These are phyloP conservation scores for Kwoniella europaea DNA, from an alignment of 768 basidiomycete genomes.

Conservation along the genomic window DNA sequence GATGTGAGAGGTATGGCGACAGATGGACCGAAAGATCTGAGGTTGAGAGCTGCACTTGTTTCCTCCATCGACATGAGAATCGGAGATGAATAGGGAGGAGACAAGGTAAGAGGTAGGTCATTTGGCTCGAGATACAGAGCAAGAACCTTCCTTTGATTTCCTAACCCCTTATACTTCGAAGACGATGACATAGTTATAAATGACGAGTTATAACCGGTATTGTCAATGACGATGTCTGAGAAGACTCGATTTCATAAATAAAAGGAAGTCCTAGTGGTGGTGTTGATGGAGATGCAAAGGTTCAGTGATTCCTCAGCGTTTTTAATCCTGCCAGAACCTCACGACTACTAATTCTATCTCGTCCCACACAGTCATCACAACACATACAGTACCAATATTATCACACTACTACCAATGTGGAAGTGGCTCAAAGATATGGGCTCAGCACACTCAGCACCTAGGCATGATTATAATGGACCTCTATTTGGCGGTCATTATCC, in stretches of 20 bases:
- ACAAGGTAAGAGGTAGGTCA: not conserved
- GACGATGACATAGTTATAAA: not conserved
- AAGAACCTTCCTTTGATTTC: not conserved
- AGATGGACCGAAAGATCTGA: no score
- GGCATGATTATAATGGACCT: slow-evolving; percentile 29
- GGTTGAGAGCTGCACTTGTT: no score
- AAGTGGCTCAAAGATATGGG: slow-evolving; percentile 10
- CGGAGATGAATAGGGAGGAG: no score
- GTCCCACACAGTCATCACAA: not conserved
- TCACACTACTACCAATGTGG: not conserved
- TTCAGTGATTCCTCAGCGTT: no score
- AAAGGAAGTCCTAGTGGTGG: not conserved
- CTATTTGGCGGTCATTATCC: slow-evolving; percentile 42
- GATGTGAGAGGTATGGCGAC: no score
- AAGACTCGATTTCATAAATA: not conserved
- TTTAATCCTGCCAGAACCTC: no score
- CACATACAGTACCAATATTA: not conserved
- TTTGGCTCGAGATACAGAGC: not conserved
- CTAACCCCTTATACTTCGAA: not conserved
- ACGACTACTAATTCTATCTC: not conserved
- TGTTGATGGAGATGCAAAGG: not conserved
- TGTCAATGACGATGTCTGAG: not conserved
- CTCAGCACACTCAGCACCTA: slow-evolving; percentile 1
- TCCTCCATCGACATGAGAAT: no score
- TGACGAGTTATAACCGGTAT: not conserved